Conservation (phyloP, 2,329 filamentous ascomycete species). For the Falciphora oryzae region DNA sequence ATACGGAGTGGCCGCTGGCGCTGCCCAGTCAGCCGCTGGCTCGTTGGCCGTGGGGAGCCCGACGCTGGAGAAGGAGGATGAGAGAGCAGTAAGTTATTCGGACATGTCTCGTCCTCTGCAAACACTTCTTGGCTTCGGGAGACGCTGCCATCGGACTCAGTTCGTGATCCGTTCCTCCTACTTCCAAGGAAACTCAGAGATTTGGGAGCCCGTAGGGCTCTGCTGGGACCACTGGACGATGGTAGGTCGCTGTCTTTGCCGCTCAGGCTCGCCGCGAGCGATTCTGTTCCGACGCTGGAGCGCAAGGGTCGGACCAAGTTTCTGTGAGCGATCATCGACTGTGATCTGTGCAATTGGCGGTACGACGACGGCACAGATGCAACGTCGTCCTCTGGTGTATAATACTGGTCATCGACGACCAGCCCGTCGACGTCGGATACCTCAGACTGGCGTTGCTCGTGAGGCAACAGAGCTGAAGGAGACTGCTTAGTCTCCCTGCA, state of each 20-base stretch:
- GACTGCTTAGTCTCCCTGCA: background rate
- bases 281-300: background rate
- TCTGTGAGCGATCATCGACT: conserved; percentile 41
- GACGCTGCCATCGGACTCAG: background rate
- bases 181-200: conserved; percentile 50
- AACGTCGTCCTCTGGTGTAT: conserved; percentile 41
- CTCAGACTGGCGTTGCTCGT: background rate
- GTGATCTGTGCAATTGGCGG: conserved; percentile 46
- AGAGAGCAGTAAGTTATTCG: background rate
- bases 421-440: background rate
- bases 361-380: conserved; percentile 43
- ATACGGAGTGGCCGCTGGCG: conserved; percentile 9
- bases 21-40: conserved; percentile 10
- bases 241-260: background rate
- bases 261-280: background rate
- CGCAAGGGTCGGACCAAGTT: conserved; percentile 12
- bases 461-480: background rate
- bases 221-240: conserved; percentile 10
- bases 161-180: background rate
- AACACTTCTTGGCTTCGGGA: background rate
- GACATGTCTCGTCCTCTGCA: background rate
- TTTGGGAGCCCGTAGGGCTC: conserved; percentile 38
- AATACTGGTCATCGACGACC: conserved; percentile 26
- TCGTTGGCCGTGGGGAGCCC: conserved; percentile 14
- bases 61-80: conserved; percentile 15